phyloP scores from a whole-genome alignment of 2,329 filamentous ascomycete genomes.

The Aspergillus pseudoviridinutans region DNA sequence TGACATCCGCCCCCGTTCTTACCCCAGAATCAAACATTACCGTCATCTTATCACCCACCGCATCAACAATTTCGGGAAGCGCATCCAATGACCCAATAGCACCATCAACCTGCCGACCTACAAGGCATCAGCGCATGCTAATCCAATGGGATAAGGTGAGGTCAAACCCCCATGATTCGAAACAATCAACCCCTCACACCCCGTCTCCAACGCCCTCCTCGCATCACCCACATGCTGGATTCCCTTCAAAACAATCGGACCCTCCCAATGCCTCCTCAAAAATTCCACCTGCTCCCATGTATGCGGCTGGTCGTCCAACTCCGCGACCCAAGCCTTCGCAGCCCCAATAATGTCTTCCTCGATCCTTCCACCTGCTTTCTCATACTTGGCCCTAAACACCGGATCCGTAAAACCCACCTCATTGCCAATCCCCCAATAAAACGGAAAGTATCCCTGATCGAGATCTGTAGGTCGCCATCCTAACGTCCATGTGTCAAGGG shows the following conservation, averaged over 20 bases:
- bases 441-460: constrained; percentile 54
- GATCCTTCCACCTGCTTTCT: constrained; percentile 42
- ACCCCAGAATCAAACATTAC: constrained; percentile 52
- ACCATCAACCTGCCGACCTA: constrained; percentile 48
- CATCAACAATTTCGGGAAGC: constrained; percentile 58
- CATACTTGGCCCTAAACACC: constrained; percentile 58
- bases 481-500: constrained; percentile 66
- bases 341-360: constrained; percentile 51
- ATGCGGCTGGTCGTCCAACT: constrained; percentile 52
- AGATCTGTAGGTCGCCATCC: constrained; percentile 65
- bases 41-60: constrained; percentile 48
- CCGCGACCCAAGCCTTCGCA: constrained; percentile 50
- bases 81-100: constrained; percentile 50
- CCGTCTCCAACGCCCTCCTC: constrained; percentile 40
- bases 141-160: not conserved
- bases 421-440: constrained; percentile 56
- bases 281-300: constrained; percentile 60
- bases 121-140: not conserved
- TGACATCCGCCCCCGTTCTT: constrained; percentile 47
- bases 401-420: constrained; percentile 64
- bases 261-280: constrained; percentile 58
- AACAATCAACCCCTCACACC: constrained; percentile 49
- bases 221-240: constrained; percentile 52
- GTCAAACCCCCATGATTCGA: constrained; percentile 48
- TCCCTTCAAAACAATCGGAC: constrained; percentile 61